Evolutionary conservation across 352 stramenopile species (phyloP), one percentile per base, ranked within the genome.

Genomic region (Phytophthora cryptogea): DNA sequence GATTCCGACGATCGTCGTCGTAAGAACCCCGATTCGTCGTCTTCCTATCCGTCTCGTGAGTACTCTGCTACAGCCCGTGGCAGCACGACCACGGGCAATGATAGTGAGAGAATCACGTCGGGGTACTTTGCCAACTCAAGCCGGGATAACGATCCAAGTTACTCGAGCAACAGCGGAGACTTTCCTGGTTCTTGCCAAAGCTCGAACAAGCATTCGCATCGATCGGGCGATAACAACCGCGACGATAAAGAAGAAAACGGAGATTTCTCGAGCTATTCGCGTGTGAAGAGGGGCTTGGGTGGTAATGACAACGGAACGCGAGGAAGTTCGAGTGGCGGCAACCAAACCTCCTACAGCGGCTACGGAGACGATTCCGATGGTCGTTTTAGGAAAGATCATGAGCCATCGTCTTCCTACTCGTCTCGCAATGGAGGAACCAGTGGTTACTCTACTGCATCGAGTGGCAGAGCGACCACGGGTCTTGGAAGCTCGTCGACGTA

Each of bases 31-130:
- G 39, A 55, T 36, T 7, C 35, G 7, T 68, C 50, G 23, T 61
- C 58, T 3, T 68, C 58, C 11, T 60, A 48, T 16, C 54, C 49
- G n/a, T 72, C 64, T 57, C 47, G 32, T 13, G 27, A 32, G 23
- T 68, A 72, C 27, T 68, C 64, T 5, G 54, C 33, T 9, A 56
- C 52, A 16, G 67, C 61, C 27, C 63, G 59, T 5, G 37, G 45
- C 17, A 42, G 17, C 37, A 32, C 17, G 2, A 30, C 23, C 4
- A 37, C 28, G 20, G 44, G 41, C 17, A 10, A 50, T 17, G 52
- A 39, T 10, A 56, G 28, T n/a, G 54, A 70, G n/a, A 66, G 59
- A 70, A 66, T 20, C 43, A 13, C 14, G 14, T 31, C 49, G 9
- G 44, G 48, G 11, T 62, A 66, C 23, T 48, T 31, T 31, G 37